A percentile compares a stretch with the other conserved stretches of the same genome.
phyloP scores from a whole-genome alignment of 495 filamentous ascomycete species.

The Aspergillus heteromorphus region DNA sequence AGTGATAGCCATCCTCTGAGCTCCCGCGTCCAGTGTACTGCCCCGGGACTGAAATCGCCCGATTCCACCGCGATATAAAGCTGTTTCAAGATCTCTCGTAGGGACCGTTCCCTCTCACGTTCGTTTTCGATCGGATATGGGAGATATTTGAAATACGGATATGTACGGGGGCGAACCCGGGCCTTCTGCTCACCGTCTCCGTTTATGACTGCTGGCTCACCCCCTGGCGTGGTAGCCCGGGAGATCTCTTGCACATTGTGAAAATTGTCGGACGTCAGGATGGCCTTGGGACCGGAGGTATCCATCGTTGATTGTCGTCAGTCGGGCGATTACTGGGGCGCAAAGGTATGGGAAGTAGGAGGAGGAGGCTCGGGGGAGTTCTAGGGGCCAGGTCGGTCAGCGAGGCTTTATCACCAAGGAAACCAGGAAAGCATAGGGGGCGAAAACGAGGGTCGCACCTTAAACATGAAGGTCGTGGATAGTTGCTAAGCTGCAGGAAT shows the following conservation, averaged over 20 bases:
- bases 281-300: conserved; percentile 30
- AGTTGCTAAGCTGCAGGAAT: conserved; percentile 14
- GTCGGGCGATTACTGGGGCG: conserved; percentile 12
- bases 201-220: conserved; percentile 49
- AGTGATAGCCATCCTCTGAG: conserved; percentile 89
- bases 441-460: conserved; percentile 9
- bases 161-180: conserved; percentile 82
- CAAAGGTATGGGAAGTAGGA: conserved; percentile 19
- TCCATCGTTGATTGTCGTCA: conserved; percentile 35
- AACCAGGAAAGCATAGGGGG: not conserved
- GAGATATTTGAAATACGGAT: conserved; percentile 81
- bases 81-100: conserved; percentile 82
- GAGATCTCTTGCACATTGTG: conserved; percentile 50
- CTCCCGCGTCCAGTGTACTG: conserved; percentile 95
- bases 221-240: conserved; percentile 62
- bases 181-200: conserved; percentile 50
- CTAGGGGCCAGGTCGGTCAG: conserved; percentile 13
- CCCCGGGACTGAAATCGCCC: conserved; percentile 89
- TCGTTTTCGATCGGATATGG: conserved; percentile 83
- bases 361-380: conserved; percentile 26
- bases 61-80: conserved; percentile 87
- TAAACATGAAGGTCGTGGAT: conserved; percentile 20
- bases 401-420: conserved; percentile 13
- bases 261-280: conserved; percentile 44
- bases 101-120: conserved; percentile 60